Evolutionary conservation across 805 yeast genomes (phyloP), one percentile per base, ranked within the genome.

Genomic region (Yarrowia osloensis): DNA sequence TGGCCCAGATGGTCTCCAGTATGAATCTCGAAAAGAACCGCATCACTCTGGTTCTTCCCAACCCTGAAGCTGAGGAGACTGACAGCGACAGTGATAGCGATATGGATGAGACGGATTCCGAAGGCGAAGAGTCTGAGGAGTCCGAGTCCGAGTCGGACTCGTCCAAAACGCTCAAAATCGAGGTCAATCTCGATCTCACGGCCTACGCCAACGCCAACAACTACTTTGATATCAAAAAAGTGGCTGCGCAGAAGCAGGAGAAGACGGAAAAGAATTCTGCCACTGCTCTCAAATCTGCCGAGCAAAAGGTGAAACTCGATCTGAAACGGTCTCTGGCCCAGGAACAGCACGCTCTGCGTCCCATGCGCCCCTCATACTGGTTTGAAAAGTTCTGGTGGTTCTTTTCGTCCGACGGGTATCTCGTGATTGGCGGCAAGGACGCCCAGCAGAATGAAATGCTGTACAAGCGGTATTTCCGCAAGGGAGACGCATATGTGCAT

Each of bases 331-430:
- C 76, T 21, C 77, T 90, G 68, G 86, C 85, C 63, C 85, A 85
- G 68, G 86, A 88, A 52, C 82, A 82, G 62, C 86, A 84, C 42
- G 57, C 59, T 21, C 47, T 50, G 8, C 67, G 59, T 4, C 67
- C 57, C 24, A 79, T 89, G 35, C 83, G 98, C 55, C 81, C 84
- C 4, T 91, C 91, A 55, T 88, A 81, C 74, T 93, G 97, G 90
- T 95, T 95, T 79, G 99, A 95, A 75, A 95, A 94, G 76, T 94
- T 88, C 76, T 86, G 82, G 73, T 95, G 99, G 99, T 95, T 95
- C 74, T 81, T 93, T n/a, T 85, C 97, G 0, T 86, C 88, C 70
- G 98, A 94, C 74, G 93, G 95, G 0, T 92, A 89, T 73, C 78
- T 95, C 61, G 89, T 96, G 68, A 77, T 95, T 66, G 91, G 93